A percentile compares a stretch with the other conserved stretches of the same genome.
Conservation (phyloP, 345 rosid genomes). For the Salix koriyanagi region DNA sequence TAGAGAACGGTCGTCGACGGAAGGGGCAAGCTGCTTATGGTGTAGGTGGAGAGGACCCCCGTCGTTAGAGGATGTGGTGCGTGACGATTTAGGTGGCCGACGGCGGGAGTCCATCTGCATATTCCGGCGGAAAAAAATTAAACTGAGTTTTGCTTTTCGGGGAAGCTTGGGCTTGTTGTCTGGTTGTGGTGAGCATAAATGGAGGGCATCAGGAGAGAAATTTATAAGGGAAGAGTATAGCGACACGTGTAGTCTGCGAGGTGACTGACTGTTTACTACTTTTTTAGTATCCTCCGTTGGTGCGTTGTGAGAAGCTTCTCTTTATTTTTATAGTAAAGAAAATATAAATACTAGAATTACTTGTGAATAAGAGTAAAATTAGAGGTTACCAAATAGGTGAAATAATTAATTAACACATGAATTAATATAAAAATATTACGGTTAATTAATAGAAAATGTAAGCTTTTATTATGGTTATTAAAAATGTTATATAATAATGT, state of each 20-base stretch:
- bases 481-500: no score
- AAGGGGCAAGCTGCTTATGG: not conserved
- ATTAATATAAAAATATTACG: no score
- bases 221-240: slow-evolving; percentile 22
- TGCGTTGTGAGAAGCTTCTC: not conserved
- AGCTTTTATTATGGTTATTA: no score
- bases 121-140: not conserved
- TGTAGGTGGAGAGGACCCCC: slow-evolving; percentile 9
- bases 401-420: no score
- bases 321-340: not conserved
- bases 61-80: not conserved
- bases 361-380: no score
- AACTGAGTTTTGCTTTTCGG: not conserved
- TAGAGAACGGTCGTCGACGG: not conserved
- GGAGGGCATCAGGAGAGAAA: not conserved
- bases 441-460: no score
- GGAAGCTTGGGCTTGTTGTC: not conserved
- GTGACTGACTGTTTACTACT: not conserved
- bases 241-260: not conserved
- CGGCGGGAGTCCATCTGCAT: slow-evolving; percentile 50
- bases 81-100: slow-evolving; percentile 34
- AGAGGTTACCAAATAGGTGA: no score
- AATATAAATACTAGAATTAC: no score
- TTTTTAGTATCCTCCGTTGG: not conserved
- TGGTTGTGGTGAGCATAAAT: not conserved